Evolutionary conservation across 805 yeast genomes (phyloP), one percentile per base, ranked within the genome.

Genomic region (Nakazawaea holstii): DNA sequence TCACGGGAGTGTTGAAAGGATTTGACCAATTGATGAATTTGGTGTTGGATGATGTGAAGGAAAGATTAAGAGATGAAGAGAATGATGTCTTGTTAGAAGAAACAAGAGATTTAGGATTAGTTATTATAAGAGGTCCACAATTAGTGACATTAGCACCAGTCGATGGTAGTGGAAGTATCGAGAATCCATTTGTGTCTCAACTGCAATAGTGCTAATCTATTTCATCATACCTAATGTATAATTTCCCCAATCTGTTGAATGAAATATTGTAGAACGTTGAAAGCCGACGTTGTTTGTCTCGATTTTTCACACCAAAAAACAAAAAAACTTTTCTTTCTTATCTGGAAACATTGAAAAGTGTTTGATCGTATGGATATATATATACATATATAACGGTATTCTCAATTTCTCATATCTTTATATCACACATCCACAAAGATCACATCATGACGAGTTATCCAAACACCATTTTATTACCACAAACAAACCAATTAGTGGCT

Each of bases 401-500:
- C n/a, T 30, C 4, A 30, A 6, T 10, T 30, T n/a, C 39, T 10
- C 20, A 20, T 20, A 20, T 20, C 24, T 5, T 3, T 5, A 20
- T 20, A 20, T 20, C 24, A 20, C 24, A 20, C 24, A 20, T 3
- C 5, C 14, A 27, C 42, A n/a, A 38, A 24, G 17, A 28, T 29
- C 31, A 30, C n/a, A 30, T 27, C n/a, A 36, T 49, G 41, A 33
- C 52, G 6, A 31, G 29, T n/a, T 41, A 28, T 26, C 45, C 50
- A 50, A 84, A 86, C 70, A 92, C 89, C 36, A 69, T 80, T 39
- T 63, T 87, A 15, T 76, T 92, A 39, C 87, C 87, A 45, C 96
- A 87, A 65, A 89, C 97, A 35, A 89, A 90, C 70, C 99, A 94
- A 68, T 72, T 94, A 55, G 69, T 77, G 42, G 95, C 96, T 27